These are phyloP conservation scores for Eimeria praecox DNA, from an alignment of 169 alveolate species.

Conservation along the genomic window DNA sequence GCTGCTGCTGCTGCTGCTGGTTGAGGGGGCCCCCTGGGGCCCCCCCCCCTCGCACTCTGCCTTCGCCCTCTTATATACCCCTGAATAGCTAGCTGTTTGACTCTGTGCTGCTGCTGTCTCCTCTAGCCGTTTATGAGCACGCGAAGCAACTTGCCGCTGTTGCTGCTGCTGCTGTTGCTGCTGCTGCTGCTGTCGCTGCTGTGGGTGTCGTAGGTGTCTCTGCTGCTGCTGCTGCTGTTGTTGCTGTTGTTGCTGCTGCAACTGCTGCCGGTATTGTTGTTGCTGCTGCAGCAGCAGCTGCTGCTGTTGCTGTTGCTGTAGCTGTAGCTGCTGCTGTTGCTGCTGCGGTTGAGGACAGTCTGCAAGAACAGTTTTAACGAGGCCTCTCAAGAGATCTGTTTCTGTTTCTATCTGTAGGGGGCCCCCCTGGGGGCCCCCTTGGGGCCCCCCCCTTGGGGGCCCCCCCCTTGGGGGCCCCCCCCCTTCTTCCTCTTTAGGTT, in stretches of 20 bases:
- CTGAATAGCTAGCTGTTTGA: no score
- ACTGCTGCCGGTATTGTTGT: not conserved
- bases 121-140: not conserved
- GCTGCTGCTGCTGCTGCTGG: conserved; percentile 9
- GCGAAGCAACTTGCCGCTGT: not conserved
- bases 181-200: conserved; percentile 30
- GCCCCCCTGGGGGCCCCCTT: no score
- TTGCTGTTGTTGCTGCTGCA: not conserved
- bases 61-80: not conserved
- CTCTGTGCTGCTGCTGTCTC: not conserved
- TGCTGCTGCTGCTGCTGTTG: not conserved
- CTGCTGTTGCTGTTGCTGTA: not conserved
- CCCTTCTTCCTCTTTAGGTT: not conserved
- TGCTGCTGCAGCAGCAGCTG: conserved; percentile 34
- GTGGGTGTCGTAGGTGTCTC: no score
- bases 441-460: not conserved
- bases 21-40: not conserved
- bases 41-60: not conserved
- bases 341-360: not conserved
- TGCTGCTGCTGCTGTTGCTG: conserved; percentile 17
- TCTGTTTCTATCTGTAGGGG: not conserved
- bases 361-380: not conserved
- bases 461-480: not conserved
- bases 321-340: conserved; percentile 24
- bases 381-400: not conserved